Evolutionary conservation across 148 eudicot species (phyloP).

Genomic region (Nepenthes mirabilis): DNA sequence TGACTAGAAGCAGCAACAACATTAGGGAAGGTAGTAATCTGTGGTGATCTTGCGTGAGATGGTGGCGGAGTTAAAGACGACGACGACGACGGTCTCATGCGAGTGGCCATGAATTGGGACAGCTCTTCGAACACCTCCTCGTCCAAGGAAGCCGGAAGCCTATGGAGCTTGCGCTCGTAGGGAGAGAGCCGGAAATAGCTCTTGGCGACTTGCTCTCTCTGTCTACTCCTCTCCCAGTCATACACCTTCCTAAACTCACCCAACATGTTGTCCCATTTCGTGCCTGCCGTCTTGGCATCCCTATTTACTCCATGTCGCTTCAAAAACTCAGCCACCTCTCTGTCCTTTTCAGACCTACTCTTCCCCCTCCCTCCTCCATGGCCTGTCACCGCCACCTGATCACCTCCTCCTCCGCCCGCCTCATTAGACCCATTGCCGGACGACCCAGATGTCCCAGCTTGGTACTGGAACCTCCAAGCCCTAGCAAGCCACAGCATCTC

Average conservation of each 20-base stretch:
- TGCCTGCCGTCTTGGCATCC: constrained; percentile 79
- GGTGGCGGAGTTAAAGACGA: not conserved
- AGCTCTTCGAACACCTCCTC: constrained; percentile 85
- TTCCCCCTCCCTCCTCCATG: constrained; percentile 34
- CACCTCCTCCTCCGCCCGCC: not conserved
- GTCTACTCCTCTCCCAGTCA: constrained; percentile 81
- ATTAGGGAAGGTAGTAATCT: too few relatives aligned
- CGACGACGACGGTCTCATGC: constrained; percentile 22
- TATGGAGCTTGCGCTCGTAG: constrained; percentile 56
- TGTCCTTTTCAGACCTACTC: constrained; percentile 66
- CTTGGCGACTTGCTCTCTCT: constrained; percentile 45
- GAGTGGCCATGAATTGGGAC: constrained; percentile 70
- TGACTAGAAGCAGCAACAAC: not conserved
- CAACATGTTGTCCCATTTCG: constrained; percentile 91
- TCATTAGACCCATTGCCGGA: constrained; percentile 4
- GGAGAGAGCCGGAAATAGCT: constrained; percentile 68
- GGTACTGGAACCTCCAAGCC: constrained; percentile 68
- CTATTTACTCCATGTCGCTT: constrained; percentile 47
- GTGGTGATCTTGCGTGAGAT: too few relatives aligned
- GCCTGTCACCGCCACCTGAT: not conserved
- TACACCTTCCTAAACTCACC: constrained; percentile 81
- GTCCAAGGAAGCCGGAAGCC: constrained; percentile 80
- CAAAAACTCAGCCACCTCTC: constrained; percentile 57
- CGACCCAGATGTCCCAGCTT: constrained; percentile 12
- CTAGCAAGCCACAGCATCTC: constrained; percentile 72